phyloP scores from a whole-genome alignment of 2,329 filamentous ascomycete genomes.

The Xylariomycetidae sp. region DNA sequence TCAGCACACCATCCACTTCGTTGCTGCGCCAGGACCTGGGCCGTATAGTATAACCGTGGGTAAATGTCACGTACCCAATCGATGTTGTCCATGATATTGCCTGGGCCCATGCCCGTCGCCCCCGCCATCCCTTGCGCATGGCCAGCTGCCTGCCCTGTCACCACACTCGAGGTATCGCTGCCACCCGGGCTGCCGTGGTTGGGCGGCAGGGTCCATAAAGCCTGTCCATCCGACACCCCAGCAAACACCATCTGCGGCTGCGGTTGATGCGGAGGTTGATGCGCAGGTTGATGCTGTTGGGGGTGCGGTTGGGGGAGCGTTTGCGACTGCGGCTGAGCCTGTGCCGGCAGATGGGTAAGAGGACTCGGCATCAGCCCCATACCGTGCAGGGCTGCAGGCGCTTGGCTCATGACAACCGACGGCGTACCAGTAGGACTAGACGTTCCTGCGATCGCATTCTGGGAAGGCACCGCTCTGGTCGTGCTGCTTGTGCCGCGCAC shows the following conservation, averaged over 20 bases:
- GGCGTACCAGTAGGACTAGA: slow-evolving; percentile 8
- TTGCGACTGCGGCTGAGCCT: not conserved
- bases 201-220: slow-evolving; percentile 37
- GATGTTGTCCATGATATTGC: slow-evolving; percentile 45
- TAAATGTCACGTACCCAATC: slow-evolving; percentile 53
- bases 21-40: not conserved
- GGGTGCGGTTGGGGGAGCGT: not conserved
- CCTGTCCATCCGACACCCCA: slow-evolving; percentile 42
- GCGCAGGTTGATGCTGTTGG: slow-evolving; percentile 5
- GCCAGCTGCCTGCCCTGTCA: slow-evolving; percentile 8
- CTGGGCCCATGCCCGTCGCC: slow-evolving; percentile 11
- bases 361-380: slow-evolving; percentile 1
- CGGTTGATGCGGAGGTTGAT: too few species aligned
- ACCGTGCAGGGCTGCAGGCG: not conserved
- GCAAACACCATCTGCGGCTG: slow-evolving; percentile 34
- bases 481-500: slow-evolving; percentile 43
- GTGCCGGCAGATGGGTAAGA: slow-evolving; percentile 2
- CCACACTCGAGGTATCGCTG: slow-evolving; percentile 34
- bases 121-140: slow-evolving; percentile 1
- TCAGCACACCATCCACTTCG: slow-evolving; percentile 1
- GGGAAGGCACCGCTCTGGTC: slow-evolving; percentile 30
- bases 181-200: slow-evolving; percentile 35
- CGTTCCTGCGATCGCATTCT: slow-evolving; percentile 28
- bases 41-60: not conserved
- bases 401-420: slow-evolving; percentile 5